Conservation (phyloP, 768 basidiomycete genomes). For the Suillus weaverae region DNA sequence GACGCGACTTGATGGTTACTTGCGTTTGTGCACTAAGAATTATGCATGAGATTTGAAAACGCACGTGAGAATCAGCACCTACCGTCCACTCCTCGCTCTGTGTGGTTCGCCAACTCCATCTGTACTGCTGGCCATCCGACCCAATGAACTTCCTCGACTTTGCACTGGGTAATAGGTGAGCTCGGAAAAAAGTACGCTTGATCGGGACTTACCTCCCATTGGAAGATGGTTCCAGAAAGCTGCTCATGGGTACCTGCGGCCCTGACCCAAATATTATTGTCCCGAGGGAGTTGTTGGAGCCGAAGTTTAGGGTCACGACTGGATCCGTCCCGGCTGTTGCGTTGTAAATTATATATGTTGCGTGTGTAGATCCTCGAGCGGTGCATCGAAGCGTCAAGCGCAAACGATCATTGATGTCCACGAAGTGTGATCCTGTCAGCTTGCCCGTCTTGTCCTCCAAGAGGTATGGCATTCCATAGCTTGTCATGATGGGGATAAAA, state of each 20-base stretch:
- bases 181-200: not conserved
- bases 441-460: conserved; percentile 63
- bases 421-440: conserved; percentile 54
- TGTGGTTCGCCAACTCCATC: conserved; percentile 52
- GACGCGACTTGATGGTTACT: conserved; percentile 55
- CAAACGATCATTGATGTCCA: conserved; percentile 65
- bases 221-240: conserved; percentile 48
- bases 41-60: not conserved
- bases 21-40: conserved; percentile 52
- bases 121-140: conserved; percentile 60
- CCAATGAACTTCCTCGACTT: conserved; percentile 53
- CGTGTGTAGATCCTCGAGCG: conserved; percentile 39
- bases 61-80: conserved; percentile 22
- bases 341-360: conserved; percentile 57
- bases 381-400: conserved; percentile 51
- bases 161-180: conserved; percentile 33
- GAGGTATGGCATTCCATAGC: conserved; percentile 58
- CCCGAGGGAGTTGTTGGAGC: conserved; percentile 49
- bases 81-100: conserved; percentile 67
- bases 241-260: conserved; percentile 44
- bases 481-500: conserved; percentile 32
- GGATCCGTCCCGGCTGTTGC: conserved; percentile 26
- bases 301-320: conserved; percentile 51
- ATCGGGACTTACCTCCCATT: conserved; percentile 42
- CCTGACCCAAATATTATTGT: conserved; percentile 46